Evolutionary conservation across 768 basidiomycete species (phyloP).

Genomic region (Boletus rubropictus): DNA sequence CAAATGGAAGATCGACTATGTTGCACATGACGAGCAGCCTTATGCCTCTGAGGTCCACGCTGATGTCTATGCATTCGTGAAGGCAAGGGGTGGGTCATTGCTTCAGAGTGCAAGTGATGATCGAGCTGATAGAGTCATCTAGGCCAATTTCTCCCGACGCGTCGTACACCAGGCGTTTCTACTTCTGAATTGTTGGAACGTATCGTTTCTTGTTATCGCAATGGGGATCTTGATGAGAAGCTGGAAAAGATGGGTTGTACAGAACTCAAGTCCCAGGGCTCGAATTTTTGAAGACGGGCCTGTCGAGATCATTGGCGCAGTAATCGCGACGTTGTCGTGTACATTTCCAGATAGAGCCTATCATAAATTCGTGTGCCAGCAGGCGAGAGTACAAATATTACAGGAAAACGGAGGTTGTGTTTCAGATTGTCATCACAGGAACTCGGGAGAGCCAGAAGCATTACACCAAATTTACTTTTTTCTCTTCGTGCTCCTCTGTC

Average conservation of each 20-base stretch:
- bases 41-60: constrained; percentile 74
- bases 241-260: constrained; percentile 80
- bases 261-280: constrained; percentile 60
- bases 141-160: constrained; percentile 89
- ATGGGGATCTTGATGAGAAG: constrained; percentile 83
- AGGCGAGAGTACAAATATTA: constrained; percentile 9
- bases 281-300: constrained; percentile 16
- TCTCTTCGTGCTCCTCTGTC: constrained; percentile 15
- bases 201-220: constrained; percentile 82
- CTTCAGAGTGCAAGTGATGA: not conserved
- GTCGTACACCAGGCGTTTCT: constrained; percentile 90
- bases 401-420: constrained; percentile 2
- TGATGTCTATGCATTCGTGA: constrained; percentile 82
- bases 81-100: constrained; percentile 61
- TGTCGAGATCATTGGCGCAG: not conserved
- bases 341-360: not conserved
- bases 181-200: constrained; percentile 91
- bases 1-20: constrained; percentile 88
- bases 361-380: not conserved
- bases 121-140: constrained; percentile 1
- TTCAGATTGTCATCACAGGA: not conserved
- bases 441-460: not conserved
- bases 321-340: not conserved
- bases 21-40: constrained; percentile 92
- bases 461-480: constrained; percentile 19